These are phyloP conservation scores for Mycena vitilis DNA, from an alignment of 768 basidiomycete genomes.

Conservation along the genomic window DNA sequence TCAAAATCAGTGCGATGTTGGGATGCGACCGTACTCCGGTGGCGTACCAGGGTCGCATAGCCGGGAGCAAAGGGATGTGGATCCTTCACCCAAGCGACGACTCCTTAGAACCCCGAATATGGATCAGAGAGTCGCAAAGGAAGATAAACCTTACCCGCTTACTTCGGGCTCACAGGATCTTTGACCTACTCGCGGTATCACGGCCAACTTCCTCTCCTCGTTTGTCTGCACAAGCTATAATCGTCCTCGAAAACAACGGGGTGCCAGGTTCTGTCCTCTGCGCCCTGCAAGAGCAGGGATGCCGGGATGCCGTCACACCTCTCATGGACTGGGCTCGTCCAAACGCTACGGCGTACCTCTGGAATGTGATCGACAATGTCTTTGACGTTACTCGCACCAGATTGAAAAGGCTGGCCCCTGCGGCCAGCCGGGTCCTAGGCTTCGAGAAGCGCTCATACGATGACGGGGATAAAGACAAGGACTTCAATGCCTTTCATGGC, in stretches of 20 bases:
- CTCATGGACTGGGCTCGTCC: constrained; percentile 66
- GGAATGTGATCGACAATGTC: constrained; percentile 60
- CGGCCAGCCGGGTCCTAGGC: constrained; percentile 68
- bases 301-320: constrained; percentile 59
- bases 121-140: constrained; percentile 69
- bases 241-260: constrained; percentile 72
- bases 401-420: constrained; percentile 57
- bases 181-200: constrained; percentile 69
- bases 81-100: constrained; percentile 61
- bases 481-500: too few species aligned
- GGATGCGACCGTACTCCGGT: constrained; percentile 24
- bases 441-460: constrained; percentile 47
- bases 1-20: constrained; percentile 48
- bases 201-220: constrained; percentile 52
- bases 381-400: constrained; percentile 59
- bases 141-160: constrained; percentile 59
- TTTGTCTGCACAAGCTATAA: constrained; percentile 65
- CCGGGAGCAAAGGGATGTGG: constrained; percentile 72
- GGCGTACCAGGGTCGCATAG: constrained; percentile 52
- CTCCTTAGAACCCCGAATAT: constrained; percentile 59
- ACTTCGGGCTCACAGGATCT: constrained; percentile 62
- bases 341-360: constrained; percentile 60
- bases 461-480: constrained; percentile 37
- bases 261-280: constrained; percentile 58
- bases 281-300: constrained; percentile 60